Percentiles rank a stretch among this genome's conserved stretches.
Evolutionary conservation across 2,329 filamentous ascomycete genomes (phyloP).

Genomic region (Claviceps sp.): DNA sequence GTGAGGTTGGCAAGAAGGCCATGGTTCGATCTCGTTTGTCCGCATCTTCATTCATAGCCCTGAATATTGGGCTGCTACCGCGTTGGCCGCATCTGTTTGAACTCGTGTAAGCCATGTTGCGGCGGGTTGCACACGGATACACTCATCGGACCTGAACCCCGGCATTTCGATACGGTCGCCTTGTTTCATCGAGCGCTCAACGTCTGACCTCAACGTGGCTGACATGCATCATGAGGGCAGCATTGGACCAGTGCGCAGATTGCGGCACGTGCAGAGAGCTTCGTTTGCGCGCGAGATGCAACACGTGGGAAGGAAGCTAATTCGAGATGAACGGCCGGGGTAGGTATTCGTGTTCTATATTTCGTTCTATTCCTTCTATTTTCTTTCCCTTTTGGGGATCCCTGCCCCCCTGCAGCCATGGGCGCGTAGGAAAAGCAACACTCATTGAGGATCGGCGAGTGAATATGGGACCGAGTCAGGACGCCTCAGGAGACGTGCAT

Average conservation of each 20-base stretch:
- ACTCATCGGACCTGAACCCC: not conserved
- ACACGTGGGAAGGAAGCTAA: not conserved
- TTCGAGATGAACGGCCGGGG: not conserved
- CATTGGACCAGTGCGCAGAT: not conserved
- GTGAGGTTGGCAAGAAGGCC: not conserved
- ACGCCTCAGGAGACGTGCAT: not conserved
- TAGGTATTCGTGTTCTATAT: not conserved
- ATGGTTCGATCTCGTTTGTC: not conserved
- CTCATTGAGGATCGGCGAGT: not conserved
- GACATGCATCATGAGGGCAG: not conserved
- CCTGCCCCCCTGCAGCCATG: not conserved
- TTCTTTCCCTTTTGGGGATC: not conserved
- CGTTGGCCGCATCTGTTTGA: not conserved
- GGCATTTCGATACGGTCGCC: not conserved
- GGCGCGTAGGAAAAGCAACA: not conserved
- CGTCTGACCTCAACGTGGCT: not conserved
- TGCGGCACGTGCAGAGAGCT: not conserved
- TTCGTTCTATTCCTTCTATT: not conserved
- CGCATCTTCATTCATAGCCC: not conserved
- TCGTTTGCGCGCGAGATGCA: not conserved
- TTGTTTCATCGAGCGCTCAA: not conserved
- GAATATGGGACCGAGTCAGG: not conserved
- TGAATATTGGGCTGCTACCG: not conserved
- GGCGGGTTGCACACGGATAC: not conserved
- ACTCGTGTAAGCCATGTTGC: conserved; percentile 5